Evolutionary conservation across 129 eudicot species (phyloP).

Genomic region (Dittrichia graveolens): DNA sequence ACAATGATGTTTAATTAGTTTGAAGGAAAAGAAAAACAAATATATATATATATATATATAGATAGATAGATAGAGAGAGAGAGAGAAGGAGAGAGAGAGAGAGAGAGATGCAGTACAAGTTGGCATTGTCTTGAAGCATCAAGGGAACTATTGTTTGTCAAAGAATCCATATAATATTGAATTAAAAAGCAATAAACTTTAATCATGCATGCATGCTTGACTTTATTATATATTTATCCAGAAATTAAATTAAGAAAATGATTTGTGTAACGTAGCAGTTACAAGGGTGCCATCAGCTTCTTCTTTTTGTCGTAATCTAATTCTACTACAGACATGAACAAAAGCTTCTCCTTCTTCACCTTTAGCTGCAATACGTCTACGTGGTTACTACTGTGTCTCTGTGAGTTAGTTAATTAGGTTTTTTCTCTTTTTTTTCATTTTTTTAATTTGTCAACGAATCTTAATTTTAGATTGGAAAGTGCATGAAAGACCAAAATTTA

Average conservation of each 20-base stretch:
- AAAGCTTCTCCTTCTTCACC: slow-evolving; percentile 36
- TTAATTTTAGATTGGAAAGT: slow-evolving; percentile 14
- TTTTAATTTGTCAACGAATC: no score
- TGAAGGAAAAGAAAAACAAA: slow-evolving; percentile 16
- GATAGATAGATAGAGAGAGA: neutral
- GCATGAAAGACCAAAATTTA: slow-evolving; percentile 24
- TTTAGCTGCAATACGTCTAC: slow-evolving; percentile 21
- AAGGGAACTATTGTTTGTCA: slow-evolving; percentile 70
- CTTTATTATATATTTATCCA: slow-evolving; percentile 36
- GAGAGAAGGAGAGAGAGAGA: neutral
- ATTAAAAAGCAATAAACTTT: slow-evolving; percentile 40
- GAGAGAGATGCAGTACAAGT: slow-evolving; percentile 33
- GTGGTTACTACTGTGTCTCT: slow-evolving; percentile 16
- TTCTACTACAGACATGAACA: slow-evolving; percentile 20
- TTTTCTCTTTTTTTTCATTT: neutral
- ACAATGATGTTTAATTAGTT: slow-evolving; percentile 79
- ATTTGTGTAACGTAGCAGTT: slow-evolving; percentile 26
- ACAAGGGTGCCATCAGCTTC: slow-evolving; percentile 35
- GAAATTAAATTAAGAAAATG: slow-evolving; percentile 45
- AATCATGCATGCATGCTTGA: slow-evolving; percentile 48
- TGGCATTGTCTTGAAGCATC: slow-evolving; percentile 58
- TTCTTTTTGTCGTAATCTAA: slow-evolving; percentile 60
- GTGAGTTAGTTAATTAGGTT: neutral
- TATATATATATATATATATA: neutral
- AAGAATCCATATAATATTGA: slow-evolving; percentile 57